A percentile compares a stretch with the other conserved stretches of the same genome.
phyloP scores from a whole-genome alignment of 441 rosid species.

The Erysimum cheiri region DNA sequence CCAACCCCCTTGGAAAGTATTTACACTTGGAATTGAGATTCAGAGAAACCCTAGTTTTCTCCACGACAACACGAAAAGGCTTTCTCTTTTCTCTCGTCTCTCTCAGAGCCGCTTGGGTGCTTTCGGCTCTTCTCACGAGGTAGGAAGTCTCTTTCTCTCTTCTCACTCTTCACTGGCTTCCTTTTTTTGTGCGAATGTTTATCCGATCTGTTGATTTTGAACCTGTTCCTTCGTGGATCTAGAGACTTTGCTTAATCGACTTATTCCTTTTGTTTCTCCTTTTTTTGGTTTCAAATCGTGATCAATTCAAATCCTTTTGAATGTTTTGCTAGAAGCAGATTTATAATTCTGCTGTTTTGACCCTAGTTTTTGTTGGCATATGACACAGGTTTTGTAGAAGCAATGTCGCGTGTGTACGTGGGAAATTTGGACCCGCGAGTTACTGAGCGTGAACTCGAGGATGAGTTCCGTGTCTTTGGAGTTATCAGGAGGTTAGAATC shows the following conservation, averaged over 20 bases:
- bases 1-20: neutral
- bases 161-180: neutral
- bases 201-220: conserved; percentile 22
- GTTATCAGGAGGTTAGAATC: conserved; percentile 59
- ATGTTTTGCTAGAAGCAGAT: neutral
- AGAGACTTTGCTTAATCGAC: neutral
- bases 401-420: conserved; percentile 73
- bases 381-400: conserved; percentile 37
- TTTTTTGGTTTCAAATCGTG: neutral
- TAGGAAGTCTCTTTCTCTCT: neutral
- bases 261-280: neutral
- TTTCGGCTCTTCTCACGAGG: conserved; percentile 22
- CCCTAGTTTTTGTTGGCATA: neutral
- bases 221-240: neutral
- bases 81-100: neutral
- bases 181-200: neutral
- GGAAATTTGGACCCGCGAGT: conserved; percentile 77
- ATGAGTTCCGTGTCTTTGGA: conserved; percentile 69
- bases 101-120: conserved; percentile 7
- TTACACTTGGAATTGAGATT: neutral
- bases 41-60: conserved; percentile 34
- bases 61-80: neutral
- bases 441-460: conserved; percentile 76
- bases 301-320: neutral
- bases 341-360: neutral